Evolutionary conservation across 345 rosid species (phyloP).

Genomic region (Populus euphratica): DNA sequence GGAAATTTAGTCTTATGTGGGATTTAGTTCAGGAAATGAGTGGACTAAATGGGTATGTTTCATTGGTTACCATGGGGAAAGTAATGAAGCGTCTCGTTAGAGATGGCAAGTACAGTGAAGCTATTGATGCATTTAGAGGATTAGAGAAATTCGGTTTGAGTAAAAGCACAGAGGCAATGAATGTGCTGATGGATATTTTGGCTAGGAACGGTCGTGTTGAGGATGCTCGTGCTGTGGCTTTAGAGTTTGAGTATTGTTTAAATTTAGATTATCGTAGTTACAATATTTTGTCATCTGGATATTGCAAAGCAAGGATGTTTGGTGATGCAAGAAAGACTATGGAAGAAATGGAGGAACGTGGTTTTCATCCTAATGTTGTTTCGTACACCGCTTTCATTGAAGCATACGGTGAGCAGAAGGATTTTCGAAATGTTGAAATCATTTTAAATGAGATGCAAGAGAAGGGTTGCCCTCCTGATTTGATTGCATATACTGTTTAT

Average conservation of each 20-base stretch:
- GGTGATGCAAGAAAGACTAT: conserved; percentile 50
- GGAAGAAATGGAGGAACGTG: conserved; percentile 52
- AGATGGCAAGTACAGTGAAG: conserved; percentile 47
- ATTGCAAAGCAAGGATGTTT: conserved; percentile 61
- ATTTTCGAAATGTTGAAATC: conserved; percentile 59
- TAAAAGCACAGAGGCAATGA: conserved; percentile 48
- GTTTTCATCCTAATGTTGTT: conserved; percentile 50
- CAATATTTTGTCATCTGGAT: conserved; percentile 71
- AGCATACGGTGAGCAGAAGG: conserved; percentile 56
- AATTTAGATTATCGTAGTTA: conserved; percentile 37
- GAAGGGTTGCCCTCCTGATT: conserved; percentile 55
- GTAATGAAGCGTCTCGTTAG: conserved; percentile 69
- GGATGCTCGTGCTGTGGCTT: conserved; percentile 48
- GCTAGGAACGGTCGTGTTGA: conserved; percentile 64
- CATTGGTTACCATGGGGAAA: conserved; percentile 56
- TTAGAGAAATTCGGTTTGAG: conserved; percentile 53
- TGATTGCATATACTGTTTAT: conserved; percentile 53
- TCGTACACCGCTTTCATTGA: conserved; percentile 70
- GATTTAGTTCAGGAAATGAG: conserved; percentile 56
- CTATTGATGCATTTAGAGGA: conserved; percentile 53
- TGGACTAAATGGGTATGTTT: conserved; percentile 38
- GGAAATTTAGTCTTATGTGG: conserved; percentile 60
- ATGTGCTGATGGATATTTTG: conserved; percentile 68
- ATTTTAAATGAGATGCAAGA: conserved; percentile 62
- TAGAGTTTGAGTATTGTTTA: conserved; percentile 38